These are phyloP conservation scores for Solanum tacnaense DNA, from an alignment of 257 asterid genomes.

Conservation along the genomic window DNA sequence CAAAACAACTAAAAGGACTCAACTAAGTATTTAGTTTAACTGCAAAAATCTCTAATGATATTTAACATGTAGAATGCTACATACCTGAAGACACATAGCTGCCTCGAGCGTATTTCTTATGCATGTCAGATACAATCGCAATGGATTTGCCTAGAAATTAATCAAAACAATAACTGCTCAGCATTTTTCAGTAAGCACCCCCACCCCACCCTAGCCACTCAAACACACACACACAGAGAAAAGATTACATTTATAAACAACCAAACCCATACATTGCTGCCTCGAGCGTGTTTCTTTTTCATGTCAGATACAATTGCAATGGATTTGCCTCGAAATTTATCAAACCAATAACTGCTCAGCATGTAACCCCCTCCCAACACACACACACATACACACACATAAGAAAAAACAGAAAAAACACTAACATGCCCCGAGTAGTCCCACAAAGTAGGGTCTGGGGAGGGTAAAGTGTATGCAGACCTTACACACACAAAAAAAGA, in stretches of 20 bases:
- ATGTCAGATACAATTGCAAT: conserved; percentile 52
- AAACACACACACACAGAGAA: background rate
- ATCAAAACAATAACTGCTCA: background rate
- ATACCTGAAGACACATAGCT: conserved; percentile 89
- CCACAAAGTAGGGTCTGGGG: background rate
- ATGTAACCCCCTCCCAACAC: too few species aligned
- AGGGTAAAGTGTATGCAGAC: background rate
- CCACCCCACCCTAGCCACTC: background rate
- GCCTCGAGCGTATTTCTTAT: conserved; percentile 84
- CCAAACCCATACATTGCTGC: conserved; percentile 3
- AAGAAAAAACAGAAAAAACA: background rate
- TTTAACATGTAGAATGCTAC: conserved; percentile 2
- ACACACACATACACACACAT: background rate
- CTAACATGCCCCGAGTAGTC: background rate
- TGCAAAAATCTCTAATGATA: background rate
- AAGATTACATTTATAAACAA: background rate
- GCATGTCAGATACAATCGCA: conserved; percentile 68
- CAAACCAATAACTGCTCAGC: background rate
- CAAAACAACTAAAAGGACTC: background rate
- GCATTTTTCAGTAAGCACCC: background rate
- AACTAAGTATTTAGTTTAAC: background rate
- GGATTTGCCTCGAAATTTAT: conserved; percentile 38
- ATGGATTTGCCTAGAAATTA: conserved; percentile 45
- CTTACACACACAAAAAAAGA: background rate
- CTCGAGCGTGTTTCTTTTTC: conserved; percentile 71